Conservation (phyloP, 257 asterid genomes). For the Hygrophila difformis region DNA sequence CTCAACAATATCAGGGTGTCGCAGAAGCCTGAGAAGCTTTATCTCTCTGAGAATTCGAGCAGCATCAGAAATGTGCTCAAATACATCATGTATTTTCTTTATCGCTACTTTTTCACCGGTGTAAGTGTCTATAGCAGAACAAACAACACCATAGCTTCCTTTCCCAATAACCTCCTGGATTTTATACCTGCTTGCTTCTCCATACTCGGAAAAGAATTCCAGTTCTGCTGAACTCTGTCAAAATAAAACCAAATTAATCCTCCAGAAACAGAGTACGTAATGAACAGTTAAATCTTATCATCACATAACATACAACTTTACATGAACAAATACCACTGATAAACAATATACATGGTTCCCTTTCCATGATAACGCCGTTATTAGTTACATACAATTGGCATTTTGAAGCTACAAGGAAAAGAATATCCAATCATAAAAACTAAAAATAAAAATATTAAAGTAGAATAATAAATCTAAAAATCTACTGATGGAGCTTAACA, state of each 20-base stretch:
- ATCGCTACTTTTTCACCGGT: constrained; percentile 87
- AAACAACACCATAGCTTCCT: constrained; percentile 94
- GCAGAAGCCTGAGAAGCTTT: constrained; percentile 77
- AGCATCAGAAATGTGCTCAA: constrained; percentile 86
- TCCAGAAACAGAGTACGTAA: constrained; percentile 1
- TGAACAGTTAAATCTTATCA: too few relatives aligned
- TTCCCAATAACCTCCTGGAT: constrained; percentile 83
- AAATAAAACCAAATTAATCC: constrained; percentile 8
- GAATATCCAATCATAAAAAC: too few relatives aligned
- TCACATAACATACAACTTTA: too few relatives aligned
- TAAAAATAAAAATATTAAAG: too few relatives aligned
- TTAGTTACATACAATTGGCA: too few relatives aligned
- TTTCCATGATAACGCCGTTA: too few relatives aligned
- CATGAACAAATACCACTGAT: too few relatives aligned
- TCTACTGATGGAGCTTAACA: too few relatives aligned
- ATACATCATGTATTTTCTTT: constrained; percentile 78
- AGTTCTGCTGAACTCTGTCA: constrained; percentile 58
- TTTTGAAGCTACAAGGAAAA: too few relatives aligned
- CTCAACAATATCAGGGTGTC: constrained; percentile 94
- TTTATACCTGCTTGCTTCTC: constrained; percentile 76
- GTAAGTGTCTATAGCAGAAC: constrained; percentile 77
- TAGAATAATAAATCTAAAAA: too few relatives aligned
- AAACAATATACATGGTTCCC: too few relatives aligned
- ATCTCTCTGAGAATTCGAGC: constrained; percentile 90
- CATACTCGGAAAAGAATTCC: constrained; percentile 88